Base-by-base conservation (phyloP, 768 basidiomycete species). In the Leccinum rimulosum region DNA sequence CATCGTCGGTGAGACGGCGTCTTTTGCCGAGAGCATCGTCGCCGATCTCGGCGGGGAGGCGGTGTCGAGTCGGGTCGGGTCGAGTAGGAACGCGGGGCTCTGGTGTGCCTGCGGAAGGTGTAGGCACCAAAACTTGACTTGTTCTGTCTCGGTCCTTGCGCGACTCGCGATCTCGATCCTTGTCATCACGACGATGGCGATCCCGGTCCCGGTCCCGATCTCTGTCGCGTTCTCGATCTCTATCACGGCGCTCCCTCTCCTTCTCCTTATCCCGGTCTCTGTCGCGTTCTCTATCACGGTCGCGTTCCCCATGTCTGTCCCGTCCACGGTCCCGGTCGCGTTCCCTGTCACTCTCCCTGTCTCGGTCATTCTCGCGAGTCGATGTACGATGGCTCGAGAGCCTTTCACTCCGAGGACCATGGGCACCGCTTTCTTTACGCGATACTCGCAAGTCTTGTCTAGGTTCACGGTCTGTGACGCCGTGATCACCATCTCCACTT, bases 21-120 rank as follows among this genome's bases (percentile, higher is more conserved):
- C 90, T 80, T 73, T 92, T 92, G 31, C 89, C 88, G 27, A 90
- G 79, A 4, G 75, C 78, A 50, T 92, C 91, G 52, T 93, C 89
- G 9, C 68, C 73, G 53, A 74, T 74, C 48, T 76, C 76, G 5
- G 73, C 64, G 54, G 73, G 75, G n/a, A 61, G 60, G 6, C 88
- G 80, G 67, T 86, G 83, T 59, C 87, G 78, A 22, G 80, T 71
- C 19, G 77, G 71, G 55, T 88, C 89, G 40, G 86, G 84, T 55
- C 88, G 80, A 61, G 79, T 78, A 6, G 86, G 84, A 43, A 83
- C 73, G 50, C 85, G 81, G 27, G 86, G 83, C 56, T 89, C 88
- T 36, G 71, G 69, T 45, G 73, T 59, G 28, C 68, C 64, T 27
- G 72, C 54, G 25, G 67, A 54, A 17, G 73, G 61, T 40, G 73